These are phyloP conservation scores for Mycothermus thermophilus DNA, from an alignment of 495 filamentous ascomycete genomes.

Conservation along the genomic window DNA sequence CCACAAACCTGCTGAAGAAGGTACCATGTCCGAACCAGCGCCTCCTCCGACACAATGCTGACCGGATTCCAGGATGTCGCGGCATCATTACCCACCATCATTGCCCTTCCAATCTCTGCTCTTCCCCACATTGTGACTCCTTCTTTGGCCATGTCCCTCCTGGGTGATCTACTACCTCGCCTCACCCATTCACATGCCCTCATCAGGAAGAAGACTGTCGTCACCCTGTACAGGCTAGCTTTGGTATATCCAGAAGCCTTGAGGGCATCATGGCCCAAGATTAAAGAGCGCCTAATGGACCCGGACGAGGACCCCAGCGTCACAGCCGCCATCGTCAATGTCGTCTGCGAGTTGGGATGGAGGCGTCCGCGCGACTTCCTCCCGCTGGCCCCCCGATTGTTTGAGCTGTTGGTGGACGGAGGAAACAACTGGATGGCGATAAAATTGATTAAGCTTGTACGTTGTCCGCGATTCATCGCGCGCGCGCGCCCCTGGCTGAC, in stretches of 20 bases:
- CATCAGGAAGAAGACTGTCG: constrained; percentile 88
- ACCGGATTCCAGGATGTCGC: constrained; percentile 53
- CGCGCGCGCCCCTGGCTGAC: constrained; percentile 22
- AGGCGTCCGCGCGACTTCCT: constrained; percentile 87
- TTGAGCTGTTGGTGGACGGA: constrained; percentile 80
- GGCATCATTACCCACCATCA: constrained; percentile 55
- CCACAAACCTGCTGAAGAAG: constrained; percentile 95
- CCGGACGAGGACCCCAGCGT: constrained; percentile 82
- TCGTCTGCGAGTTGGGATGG: constrained; percentile 93
- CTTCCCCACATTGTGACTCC: constrained; percentile 86
- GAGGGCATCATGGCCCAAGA: constrained; percentile 86
- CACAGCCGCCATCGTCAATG: constrained; percentile 88
- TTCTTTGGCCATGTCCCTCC: constrained; percentile 74
- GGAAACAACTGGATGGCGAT: constrained; percentile 99
- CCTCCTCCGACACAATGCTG: constrained; percentile 3
- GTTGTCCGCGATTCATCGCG: no score
- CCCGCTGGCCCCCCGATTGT: constrained; percentile 78
- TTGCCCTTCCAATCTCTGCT: constrained; percentile 72
- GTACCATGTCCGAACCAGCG: constrained; percentile 34
- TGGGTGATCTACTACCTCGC: constrained; percentile 73
- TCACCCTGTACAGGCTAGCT: constrained; percentile 82
- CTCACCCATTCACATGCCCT: constrained; percentile 69
- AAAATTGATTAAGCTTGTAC: constrained; percentile 90
- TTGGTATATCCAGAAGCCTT: constrained; percentile 90
- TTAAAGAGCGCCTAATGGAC: constrained; percentile 88